Base-by-base conservation (phyloP, 2,329 filamentous ascomycete genomes). In the Fusarium sororula region DNA sequence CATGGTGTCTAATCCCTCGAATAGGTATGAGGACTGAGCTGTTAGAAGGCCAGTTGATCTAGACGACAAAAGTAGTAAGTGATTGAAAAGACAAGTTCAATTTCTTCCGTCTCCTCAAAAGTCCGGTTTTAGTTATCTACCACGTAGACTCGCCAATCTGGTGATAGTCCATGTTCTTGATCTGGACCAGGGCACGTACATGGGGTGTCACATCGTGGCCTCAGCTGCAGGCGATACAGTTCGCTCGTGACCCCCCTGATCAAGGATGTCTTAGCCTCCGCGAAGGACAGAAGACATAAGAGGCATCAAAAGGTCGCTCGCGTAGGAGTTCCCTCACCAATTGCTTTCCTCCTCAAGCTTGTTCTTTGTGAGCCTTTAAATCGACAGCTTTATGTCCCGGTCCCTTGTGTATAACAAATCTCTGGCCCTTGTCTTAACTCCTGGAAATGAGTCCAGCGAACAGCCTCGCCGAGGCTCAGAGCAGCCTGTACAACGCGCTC, bases 401-500 rank as follows among this genome's bases (percentile, higher is more conserved):
- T 3, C 15, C 15, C 12, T 30, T 4, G 17, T 24, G 4, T 24
- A 17, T 38, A 17, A 7, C 10, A 7, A 15, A 30, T 14, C 20
- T 32, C 28, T 13, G 18, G 3, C 11, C 3, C 47, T 30, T n/a
- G 14, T 14, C 12, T 37, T 11, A 20, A 24, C 17, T 9, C 1
- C 5, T 30, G 20, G n/a, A 53, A 7, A 65, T 65, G 70, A 11
- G 28, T 10, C 7, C n/a, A 18, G 35, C 13, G 10, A 37, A 20
- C 10, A 26, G 17, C 13, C 10, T 48, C 5, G 1, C 26, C 17
- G 30, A 18, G 22, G 30, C 47, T 13, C 11, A 39, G 17, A 48
- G 48, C 26, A 59, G 66, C 20, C 70, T 73, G 13, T 67, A 66
- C 15, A 12, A 59, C 44, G 61, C 57, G 5, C 32, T 73, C 8